A percentile compares a stretch with the other conserved stretches of the same genome.
phyloP scores from a whole-genome alignment of 2,329 filamentous ascomycete genomes.

The Colletotrichum shisoi region DNA sequence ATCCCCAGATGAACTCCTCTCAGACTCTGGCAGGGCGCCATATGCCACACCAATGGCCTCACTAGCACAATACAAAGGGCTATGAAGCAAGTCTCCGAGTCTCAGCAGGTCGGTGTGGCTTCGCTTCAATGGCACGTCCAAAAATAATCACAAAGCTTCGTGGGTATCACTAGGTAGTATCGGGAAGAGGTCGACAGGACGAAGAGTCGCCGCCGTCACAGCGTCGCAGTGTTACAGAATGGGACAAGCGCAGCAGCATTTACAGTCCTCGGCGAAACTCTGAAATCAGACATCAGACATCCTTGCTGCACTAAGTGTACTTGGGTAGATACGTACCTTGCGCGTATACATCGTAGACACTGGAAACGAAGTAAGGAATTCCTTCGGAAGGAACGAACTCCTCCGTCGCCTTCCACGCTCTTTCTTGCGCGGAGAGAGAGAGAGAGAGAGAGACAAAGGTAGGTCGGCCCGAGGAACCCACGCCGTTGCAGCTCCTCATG shows the following conservation, averaged over 20 bases:
- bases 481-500: conserved; percentile 24
- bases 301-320: no score
- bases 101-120: conserved; percentile 1
- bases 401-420: not conserved
- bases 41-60: not conserved
- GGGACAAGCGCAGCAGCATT: conserved; percentile 29
- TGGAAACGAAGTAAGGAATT: not conserved
- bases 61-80: not conserved
- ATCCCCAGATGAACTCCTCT: not conserved
- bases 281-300: conserved; percentile 10
- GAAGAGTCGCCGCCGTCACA: conserved; percentile 30
- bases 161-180: conserved; percentile 20
- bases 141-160: conserved; percentile 25
- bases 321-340: no score
- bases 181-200: conserved; percentile 26
- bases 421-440: no score
- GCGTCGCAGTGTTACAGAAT: conserved; percentile 36
- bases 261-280: conserved; percentile 15
- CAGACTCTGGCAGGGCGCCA: no score
- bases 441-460: no score
- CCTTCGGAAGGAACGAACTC: not conserved
- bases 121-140: conserved; percentile 26
- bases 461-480: conserved; percentile 20
- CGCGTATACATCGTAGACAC: no score
- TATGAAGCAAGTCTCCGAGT: not conserved